Percentiles rank a stretch among this genome's conserved stretches.
Conservation (phyloP, 2,329 filamentous ascomycete species). For the Epichloe scottii region DNA sequence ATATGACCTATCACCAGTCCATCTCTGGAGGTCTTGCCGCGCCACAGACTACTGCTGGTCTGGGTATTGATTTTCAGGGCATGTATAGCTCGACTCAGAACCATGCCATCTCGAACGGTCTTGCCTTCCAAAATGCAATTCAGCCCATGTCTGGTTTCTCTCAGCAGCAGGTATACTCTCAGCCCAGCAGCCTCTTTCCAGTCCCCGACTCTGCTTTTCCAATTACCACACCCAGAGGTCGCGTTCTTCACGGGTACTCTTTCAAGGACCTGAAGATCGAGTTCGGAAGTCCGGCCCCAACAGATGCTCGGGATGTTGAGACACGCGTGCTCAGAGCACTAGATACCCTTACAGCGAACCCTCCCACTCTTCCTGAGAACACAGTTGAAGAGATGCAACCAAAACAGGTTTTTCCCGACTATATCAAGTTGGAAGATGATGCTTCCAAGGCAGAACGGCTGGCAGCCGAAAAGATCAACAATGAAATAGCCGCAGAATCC, state of each 20-base stretch:
- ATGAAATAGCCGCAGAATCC: constrained; percentile 14
- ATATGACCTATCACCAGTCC: neutral
- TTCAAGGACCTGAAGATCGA: neutral
- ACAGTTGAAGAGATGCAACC: constrained; percentile 14
- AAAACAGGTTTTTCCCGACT: constrained; percentile 13
- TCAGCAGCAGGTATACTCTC: neutral
- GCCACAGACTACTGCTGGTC: neutral
- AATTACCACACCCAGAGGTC: neutral
- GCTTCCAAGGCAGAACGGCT: neutral
- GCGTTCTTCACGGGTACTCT: neutral
- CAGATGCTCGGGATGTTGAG: neutral
- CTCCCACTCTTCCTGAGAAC: constrained; percentile 17
- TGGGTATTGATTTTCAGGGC: neutral
- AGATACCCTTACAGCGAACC: neutral
- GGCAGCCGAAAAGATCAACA: constrained; percentile 12
- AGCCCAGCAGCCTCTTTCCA: neutral
- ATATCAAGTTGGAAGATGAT: constrained; percentile 9
- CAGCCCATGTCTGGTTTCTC: neutral
- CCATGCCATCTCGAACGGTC: neutral
- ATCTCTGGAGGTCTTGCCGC: neutral
- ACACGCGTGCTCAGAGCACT: neutral
- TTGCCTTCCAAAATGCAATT: neutral
- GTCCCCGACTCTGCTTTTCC: neutral
- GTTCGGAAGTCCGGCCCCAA: neutral
- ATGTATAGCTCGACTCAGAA: neutral